These are phyloP conservation scores for Akanthomyces muscarius DNA, from an alignment of 2,329 filamentous ascomycete species.

Conservation along the genomic window DNA sequence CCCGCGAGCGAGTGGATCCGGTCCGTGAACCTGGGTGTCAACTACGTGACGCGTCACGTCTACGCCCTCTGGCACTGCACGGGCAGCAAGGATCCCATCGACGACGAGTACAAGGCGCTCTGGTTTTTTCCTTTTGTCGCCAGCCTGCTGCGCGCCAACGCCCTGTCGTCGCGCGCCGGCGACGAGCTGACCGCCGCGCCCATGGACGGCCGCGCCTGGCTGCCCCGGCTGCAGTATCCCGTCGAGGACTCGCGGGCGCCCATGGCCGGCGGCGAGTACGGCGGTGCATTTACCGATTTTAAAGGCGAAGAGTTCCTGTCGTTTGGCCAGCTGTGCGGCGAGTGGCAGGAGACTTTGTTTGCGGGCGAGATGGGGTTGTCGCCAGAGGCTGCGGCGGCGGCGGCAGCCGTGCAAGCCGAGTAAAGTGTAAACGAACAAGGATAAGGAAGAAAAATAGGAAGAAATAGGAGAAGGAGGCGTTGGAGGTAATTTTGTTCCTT, in stretches of 20 bases:
- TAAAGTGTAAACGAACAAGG: neutral
- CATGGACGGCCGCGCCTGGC: conserved; percentile 14
- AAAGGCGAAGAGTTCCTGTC: conserved; percentile 26
- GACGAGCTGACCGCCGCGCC: conserved; percentile 1
- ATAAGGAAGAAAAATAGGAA: neutral
- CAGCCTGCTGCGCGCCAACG: conserved; percentile 15
- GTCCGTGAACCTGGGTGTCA: conserved; percentile 30
- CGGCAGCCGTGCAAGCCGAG: neutral
- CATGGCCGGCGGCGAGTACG: conserved; percentile 4
- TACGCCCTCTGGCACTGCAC: conserved; percentile 26
- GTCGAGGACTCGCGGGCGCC: neutral
- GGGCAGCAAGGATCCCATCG: conserved; percentile 23
- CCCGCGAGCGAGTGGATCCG: conserved; percentile 28
- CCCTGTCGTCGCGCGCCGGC: conserved; percentile 12
- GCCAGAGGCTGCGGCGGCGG: neutral
- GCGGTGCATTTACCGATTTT: conserved; percentile 22
- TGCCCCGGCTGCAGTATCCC: conserved; percentile 9
- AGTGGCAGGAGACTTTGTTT: conserved; percentile 19
- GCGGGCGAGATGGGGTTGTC: conserved; percentile 3
- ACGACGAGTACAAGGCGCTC: conserved; percentile 20
- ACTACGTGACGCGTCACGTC: conserved; percentile 23
- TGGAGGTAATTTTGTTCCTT: neutral
- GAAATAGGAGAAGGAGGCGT: neutral
- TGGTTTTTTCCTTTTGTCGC: conserved; percentile 23
- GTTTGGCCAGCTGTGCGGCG: conserved; percentile 28